A percentile compares a stretch with the other conserved stretches of the same genome.
phyloP scores from a whole-genome alignment of 148 eudicot species.

The Silene uniflora region DNA sequence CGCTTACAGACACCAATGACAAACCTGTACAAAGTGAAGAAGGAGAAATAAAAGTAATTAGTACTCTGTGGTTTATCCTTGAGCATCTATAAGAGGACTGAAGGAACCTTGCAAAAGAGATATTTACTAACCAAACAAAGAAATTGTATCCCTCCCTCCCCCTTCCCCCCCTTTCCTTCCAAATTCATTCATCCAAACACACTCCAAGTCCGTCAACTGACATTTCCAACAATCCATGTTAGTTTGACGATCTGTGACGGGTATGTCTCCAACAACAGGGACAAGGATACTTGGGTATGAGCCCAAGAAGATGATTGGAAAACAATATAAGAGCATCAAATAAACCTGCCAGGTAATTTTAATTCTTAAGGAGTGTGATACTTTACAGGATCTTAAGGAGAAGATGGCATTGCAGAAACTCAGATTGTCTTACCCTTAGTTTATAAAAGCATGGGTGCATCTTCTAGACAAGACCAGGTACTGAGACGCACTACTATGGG shows the following conservation, averaged over 20 bases:
- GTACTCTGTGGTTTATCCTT: background rate
- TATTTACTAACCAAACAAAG: background rate
- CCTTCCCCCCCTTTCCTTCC: too few species aligned
- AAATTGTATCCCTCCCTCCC: too few species aligned
- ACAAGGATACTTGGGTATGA: background rate
- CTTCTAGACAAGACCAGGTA: too few species aligned
- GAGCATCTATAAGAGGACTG: conserved; percentile 3
- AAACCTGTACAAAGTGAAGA: conserved; percentile 47
- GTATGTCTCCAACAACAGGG: background rate
- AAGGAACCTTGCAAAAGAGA: background rate
- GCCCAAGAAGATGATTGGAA: background rate
- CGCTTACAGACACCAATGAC: conserved; percentile 71
- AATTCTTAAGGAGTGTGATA: background rate
- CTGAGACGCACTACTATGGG: too few species aligned
- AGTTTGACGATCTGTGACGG: background rate
- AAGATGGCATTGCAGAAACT: background rate
- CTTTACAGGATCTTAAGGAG: background rate
- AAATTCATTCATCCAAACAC: background rate
- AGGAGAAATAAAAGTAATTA: background rate
- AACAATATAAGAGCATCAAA: background rate
- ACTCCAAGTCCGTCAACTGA: background rate
- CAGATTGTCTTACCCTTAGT: too few species aligned
- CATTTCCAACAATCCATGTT: background rate
- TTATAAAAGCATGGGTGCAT: too few species aligned
- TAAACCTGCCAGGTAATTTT: background rate